Conservation (phyloP, 2,329 filamentous ascomycete species). For the Cyclaneusma minus region DNA sequence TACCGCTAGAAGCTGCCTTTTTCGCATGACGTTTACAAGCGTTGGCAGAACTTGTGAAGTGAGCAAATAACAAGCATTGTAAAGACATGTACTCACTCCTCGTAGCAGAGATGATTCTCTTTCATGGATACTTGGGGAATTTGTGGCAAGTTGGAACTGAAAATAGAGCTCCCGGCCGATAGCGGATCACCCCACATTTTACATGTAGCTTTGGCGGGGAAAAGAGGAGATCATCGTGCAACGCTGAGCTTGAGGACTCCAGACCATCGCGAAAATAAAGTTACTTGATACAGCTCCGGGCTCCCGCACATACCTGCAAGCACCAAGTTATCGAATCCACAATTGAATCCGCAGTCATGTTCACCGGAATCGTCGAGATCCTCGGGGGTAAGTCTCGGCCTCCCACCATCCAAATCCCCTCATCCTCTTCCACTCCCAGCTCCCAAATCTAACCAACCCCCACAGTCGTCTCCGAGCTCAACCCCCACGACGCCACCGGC, state of each 20-base stretch:
- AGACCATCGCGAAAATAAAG: conserved; percentile 10
- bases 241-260: conserved; percentile 5
- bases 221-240: conserved; percentile 9
- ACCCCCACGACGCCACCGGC: conserved; percentile 65
- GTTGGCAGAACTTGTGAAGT: conserved; percentile 2
- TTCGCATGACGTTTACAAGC: conserved; percentile 1
- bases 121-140: too few species aligned
- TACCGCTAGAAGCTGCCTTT: conserved; percentile 1
- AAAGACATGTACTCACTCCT: too few species aligned
- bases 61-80: conserved; percentile 6
- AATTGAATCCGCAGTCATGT: conserved; percentile 50
- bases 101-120: too few species aligned
- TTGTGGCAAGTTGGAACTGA: too few species aligned
- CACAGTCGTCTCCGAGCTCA: conserved; percentile 68
- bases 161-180: conserved; percentile 5
- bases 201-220: too few species aligned
- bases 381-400: conserved; percentile 59
- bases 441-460: conserved; percentile 13
- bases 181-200: conserved; percentile 9
- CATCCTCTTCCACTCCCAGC: conserved; percentile 12
- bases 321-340: too few species aligned
- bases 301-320: too few species aligned
- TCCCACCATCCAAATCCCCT: conserved; percentile 1
- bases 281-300: too few species aligned
- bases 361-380: conserved; percentile 86